These are phyloP conservation scores for Acacia crassicarpa DNA, from an alignment of 306 rosid species.

Conservation along the genomic window DNA sequence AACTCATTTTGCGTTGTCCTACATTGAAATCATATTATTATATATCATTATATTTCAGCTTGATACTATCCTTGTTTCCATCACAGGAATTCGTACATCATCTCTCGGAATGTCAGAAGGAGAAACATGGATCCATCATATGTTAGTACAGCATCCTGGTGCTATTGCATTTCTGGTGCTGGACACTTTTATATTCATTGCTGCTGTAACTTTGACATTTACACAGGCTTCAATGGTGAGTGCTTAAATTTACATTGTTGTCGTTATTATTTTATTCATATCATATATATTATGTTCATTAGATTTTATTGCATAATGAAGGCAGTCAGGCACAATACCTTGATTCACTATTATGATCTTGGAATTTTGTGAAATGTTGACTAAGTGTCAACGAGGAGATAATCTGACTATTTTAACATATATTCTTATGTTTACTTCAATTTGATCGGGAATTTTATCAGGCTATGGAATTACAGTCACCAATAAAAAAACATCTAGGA, in stretches of 20 bases:
- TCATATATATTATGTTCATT: constrained; percentile 4
- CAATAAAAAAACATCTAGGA: background rate
- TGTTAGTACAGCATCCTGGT: constrained; percentile 64
- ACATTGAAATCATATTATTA: constrained; percentile 27
- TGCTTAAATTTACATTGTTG: constrained; percentile 20
- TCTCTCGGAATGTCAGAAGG: constrained; percentile 45
- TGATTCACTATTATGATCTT: background rate
- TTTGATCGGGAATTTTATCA: background rate
- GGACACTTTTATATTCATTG: constrained; percentile 50
- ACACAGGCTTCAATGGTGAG: constrained; percentile 82
- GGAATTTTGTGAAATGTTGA: background rate
- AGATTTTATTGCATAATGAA: background rate
- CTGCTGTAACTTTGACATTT: constrained; percentile 54
- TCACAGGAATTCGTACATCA: constrained; percentile 72
- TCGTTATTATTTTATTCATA: background rate
- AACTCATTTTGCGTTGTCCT: constrained; percentile 28
- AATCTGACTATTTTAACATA: background rate
- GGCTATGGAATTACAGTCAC: background rate
- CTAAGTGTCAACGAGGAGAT: background rate
- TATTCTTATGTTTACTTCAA: background rate
- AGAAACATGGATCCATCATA: constrained; percentile 66
- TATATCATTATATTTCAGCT: constrained; percentile 27
- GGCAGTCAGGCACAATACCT: no score
- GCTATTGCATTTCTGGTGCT: constrained; percentile 58
- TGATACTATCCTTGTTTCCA: constrained; percentile 33